These are phyloP conservation scores for Ceratocystis huliohia DNA, from an alignment of 2,329 filamentous ascomycete species.

Conservation along the genomic window DNA sequence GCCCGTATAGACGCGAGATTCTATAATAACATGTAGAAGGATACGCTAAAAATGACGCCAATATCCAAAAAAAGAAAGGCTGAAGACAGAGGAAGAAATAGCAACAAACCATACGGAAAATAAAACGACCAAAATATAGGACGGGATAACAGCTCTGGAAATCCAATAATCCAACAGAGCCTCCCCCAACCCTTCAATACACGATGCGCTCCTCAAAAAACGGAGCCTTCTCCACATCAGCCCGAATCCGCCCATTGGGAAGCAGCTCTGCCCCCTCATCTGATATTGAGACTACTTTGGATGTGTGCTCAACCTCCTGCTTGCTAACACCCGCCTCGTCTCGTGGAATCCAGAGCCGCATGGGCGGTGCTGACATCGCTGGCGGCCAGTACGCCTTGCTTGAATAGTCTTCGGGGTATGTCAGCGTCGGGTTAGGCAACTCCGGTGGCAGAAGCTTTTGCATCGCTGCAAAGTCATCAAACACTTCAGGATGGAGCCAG, in stretches of 20 bases:
- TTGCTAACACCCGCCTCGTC: conserved; percentile 56
- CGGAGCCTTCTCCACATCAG: conserved; percentile 31
- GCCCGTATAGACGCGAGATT: not conserved
- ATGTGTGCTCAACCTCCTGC: conserved; percentile 58
- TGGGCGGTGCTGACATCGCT: conserved; percentile 46
- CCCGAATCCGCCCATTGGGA: conserved; percentile 28
- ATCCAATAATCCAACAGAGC: not conserved
- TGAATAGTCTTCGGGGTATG: conserved; percentile 46
- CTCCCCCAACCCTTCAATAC: conserved; percentile 28
- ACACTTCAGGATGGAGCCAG: conserved; percentile 68
- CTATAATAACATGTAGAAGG: not conserved
- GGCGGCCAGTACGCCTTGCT: conserved; percentile 59
- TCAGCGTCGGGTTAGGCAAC: conserved; percentile 22
- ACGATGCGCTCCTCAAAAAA: conserved; percentile 28
- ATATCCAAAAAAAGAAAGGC: not conserved
- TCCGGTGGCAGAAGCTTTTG: conserved; percentile 24
- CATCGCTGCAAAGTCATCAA: conserved; percentile 54
- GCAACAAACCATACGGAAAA: not conserved
- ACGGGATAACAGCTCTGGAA: too few species aligned
- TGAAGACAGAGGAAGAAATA: not conserved
- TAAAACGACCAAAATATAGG: too few species aligned
- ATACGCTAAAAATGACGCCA: not conserved
- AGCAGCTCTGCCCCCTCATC: conserved; percentile 60
- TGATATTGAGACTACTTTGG: conserved; percentile 54
- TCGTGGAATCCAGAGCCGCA: conserved; percentile 62